Conservation (phyloP, 257 asterid species). For the Anisodus tanguticus region DNA sequence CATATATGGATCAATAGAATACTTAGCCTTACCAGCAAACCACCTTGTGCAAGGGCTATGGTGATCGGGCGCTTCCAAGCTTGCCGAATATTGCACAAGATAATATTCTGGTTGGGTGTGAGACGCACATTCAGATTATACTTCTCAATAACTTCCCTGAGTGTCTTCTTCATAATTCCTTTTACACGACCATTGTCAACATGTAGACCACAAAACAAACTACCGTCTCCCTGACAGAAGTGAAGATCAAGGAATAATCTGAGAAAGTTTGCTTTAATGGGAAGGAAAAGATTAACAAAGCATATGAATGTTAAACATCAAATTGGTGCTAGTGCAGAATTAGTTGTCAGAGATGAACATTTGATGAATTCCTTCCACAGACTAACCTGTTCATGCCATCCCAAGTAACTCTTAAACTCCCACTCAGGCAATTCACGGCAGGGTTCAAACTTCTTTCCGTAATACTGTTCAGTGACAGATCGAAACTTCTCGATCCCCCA, state of each 20-base stretch:
- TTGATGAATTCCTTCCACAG: neutral
- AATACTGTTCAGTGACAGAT: constrained; percentile 79
- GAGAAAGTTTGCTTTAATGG: neutral
- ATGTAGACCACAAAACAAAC: constrained; percentile 87
- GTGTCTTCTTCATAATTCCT: constrained; percentile 75
- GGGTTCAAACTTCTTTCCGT: constrained; percentile 82
- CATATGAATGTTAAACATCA: neutral
- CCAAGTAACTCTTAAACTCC: constrained; percentile 95
- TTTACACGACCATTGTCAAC: constrained; percentile 91
- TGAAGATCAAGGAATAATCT: neutral
- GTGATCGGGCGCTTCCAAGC: constrained; percentile 89
- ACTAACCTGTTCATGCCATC: constrained; percentile 97
- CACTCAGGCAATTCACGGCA: constrained; percentile 86
- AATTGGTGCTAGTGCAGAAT: neutral
- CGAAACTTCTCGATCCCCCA: constrained; percentile 98
- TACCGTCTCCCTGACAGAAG: constrained; percentile 82
- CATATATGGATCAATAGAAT: neutral
- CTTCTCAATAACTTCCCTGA: constrained; percentile 87
- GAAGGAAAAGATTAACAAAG: constrained; percentile 2
- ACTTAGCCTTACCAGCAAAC: constrained; percentile 70
- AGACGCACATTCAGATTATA: constrained; percentile 85
- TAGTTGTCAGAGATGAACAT: neutral
- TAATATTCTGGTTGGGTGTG: constrained; percentile 90
- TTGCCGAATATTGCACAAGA: constrained; percentile 73
- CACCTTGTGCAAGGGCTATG: constrained; percentile 93